These are phyloP conservation scores for Allantophomopsis cytisporea DNA, from an alignment of 2,329 filamentous ascomycete species.

Conservation along the genomic window DNA sequence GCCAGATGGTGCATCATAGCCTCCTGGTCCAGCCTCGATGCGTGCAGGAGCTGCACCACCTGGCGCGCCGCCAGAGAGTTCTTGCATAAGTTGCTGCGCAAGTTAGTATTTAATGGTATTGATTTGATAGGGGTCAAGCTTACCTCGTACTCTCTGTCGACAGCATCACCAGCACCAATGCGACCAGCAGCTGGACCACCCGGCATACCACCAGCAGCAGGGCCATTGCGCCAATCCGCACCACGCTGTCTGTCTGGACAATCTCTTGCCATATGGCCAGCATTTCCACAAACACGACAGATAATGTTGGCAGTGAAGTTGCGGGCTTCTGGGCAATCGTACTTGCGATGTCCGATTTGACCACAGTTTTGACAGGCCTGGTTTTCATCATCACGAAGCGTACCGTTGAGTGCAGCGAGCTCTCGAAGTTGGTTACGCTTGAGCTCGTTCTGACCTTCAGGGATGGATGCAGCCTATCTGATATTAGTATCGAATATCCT, in stretches of 20 bases:
- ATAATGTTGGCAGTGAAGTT: constrained; percentile 99
- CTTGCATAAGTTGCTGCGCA: constrained; percentile 86
- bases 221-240: constrained; percentile 80
- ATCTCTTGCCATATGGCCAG: constrained; percentile 95
- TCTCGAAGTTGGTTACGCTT: constrained; percentile 98
- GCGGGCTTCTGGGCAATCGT: constrained; percentile 93
- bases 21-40: constrained; percentile 73
- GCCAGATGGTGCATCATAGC: constrained; percentile 35
- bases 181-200: constrained; percentile 43
- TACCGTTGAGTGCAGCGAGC: constrained; percentile 95
- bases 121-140: constrained; percentile 18
- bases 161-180: constrained; percentile 65
- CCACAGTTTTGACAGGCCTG: constrained; percentile 99
- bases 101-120: constrained; percentile 9
- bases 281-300: constrained; percentile 94
- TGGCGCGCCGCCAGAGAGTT: constrained; percentile 65
- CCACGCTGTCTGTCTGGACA: constrained; percentile 84
- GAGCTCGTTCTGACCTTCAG: constrained; percentile 96
- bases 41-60: constrained; percentile 53
- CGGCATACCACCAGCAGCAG: constrained; percentile 27
- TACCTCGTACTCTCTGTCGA: constrained; percentile 92
- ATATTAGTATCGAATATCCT: background rate
- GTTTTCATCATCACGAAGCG: constrained; percentile 96
- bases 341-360: constrained; percentile 97
- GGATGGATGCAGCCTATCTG: constrained; percentile 82